phyloP scores from a whole-genome alignment of 495 filamentous ascomycete species.

The Pyrenopolyporus hunteri region DNA sequence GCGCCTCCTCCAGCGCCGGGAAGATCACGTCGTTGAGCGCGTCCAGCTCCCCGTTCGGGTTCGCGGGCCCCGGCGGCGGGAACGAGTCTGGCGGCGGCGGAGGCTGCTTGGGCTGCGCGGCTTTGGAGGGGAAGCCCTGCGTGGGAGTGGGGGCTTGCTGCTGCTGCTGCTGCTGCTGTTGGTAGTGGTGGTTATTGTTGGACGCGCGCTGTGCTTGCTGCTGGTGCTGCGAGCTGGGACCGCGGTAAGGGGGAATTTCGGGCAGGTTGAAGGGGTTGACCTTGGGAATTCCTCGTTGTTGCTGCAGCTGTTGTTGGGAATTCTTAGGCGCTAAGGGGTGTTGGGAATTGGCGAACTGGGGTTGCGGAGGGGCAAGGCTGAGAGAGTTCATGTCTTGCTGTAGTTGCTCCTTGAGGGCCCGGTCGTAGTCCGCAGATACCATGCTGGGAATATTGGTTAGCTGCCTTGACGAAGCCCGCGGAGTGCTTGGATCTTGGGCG shows the following conservation, averaged over 20 bases:
- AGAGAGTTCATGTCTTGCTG: constrained; percentile 64
- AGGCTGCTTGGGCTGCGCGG: constrained; percentile 32
- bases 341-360: constrained; percentile 13
- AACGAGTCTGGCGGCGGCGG: constrained; percentile 44
- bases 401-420: constrained; percentile 63
- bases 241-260: constrained; percentile 62
- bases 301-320: constrained; percentile 29
- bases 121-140: constrained; percentile 36
- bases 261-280: constrained; percentile 50
- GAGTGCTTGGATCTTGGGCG: constrained; percentile 49
- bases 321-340: constrained; percentile 39
- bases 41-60: constrained; percentile 56
- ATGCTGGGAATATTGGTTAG: constrained; percentile 42
- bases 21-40: constrained; percentile 84
- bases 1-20: constrained; percentile 86
- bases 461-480: constrained; percentile 50
- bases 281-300: constrained; percentile 32
- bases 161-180: constrained; percentile 37
- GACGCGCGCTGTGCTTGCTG: not conserved
- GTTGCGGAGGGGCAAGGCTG: constrained; percentile 27
- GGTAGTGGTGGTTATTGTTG: constrained; percentile 2
- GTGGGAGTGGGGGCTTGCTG: constrained; percentile 38
- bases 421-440: constrained; percentile 64
- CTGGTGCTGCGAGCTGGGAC: constrained; percentile 43
- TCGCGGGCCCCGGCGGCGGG: constrained; percentile 52